Base-by-base conservation (phyloP, 139 green algal species). In the Coccomyxa sp. region DNA sequence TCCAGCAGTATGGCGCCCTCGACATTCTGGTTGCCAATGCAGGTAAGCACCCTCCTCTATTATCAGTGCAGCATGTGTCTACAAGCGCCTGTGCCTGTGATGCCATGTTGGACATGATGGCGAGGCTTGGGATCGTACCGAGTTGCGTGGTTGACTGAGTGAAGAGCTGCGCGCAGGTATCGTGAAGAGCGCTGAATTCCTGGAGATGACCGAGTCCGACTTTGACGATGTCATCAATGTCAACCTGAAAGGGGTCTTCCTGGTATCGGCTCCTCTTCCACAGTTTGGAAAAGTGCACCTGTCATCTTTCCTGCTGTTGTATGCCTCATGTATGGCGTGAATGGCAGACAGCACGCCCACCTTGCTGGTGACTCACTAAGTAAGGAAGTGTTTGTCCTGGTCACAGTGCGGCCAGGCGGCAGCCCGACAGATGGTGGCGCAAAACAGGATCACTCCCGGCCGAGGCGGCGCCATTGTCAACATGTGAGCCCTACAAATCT, bases 241-340 rank as follows among this genome's bases (percentile, higher is more conserved):
- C 31, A 98, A 98, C 87, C 88, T 98, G 0, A 98, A 98, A 86
- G 93, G 93, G 13, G 87, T 93, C 3, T 97, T 97, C 86, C 82
- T 97, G 74, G 86, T 89, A 32, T 10, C 4, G n/a, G 74, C 74
- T 31, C 74, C 74, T 78, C 74, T 80, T 80, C 4, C 30, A 80
- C 31, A 58, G 28, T 78, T 30, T 25, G 31, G 17, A 31, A 59
- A 75, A 78, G 12, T 78, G 71, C 9, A 38, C 27, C 18, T 28
- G 63, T 1, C 63, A 9, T 18, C 79, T 63, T 38, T 67, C 82
- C 51, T 28, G 63, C 63, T 71, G 9, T 9, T 25, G 7, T 9
- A 25, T 21, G 18, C 63, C 63, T 71, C 18, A 1, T 71, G 63
- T 25, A 71, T 25, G 63, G 63, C 63, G 21, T 71, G 63, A 25